phyloP scores from a whole-genome alignment of 1,139 yeast species.

The Blastobotrys proliferans region DNA sequence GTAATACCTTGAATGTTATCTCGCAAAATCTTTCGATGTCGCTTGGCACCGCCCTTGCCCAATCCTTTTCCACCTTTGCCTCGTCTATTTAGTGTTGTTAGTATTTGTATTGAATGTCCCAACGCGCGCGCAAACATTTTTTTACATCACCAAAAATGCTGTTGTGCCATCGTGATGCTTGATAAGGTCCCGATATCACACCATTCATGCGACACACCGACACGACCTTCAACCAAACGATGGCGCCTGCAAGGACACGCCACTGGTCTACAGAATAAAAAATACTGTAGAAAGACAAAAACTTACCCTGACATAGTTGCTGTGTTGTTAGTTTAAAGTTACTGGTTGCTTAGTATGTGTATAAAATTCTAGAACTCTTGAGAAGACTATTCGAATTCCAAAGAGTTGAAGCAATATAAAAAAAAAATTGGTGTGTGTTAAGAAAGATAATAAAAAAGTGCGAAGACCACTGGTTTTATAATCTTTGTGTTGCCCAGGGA shows the following conservation, averaged over 20 bases:
- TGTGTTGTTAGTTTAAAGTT: no score
- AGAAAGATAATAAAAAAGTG: conserved; percentile 9
- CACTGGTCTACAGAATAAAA: not conserved
- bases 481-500: conserved; percentile 3
- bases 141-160: conserved; percentile 8
- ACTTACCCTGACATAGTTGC: conserved; percentile 79
- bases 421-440: conserved; percentile 8
- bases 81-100: conserved; percentile 43
- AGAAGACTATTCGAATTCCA: conserved; percentile 1
- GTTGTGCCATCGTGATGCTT: not conserved
- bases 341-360: conserved; percentile 9
- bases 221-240: conserved; percentile 1
- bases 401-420: not conserved
- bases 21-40: conserved; percentile 99
- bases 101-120: not conserved
- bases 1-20: conserved; percentile 99
- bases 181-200: not conserved
- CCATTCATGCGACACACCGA: not conserved
- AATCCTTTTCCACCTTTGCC: conserved; percentile 99
- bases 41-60: conserved; percentile 99
- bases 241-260: not conserved
- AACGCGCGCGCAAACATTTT: conserved; percentile 1
- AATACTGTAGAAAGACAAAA: not conserved
- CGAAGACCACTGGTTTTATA: conserved; percentile 13
- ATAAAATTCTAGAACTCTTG: conserved; percentile 5